Percentiles rank a stretch among this genome's conserved stretches.
These are phyloP conservation scores for Hysterium pulicare DNA, from an alignment of 2,329 filamentous ascomycete species.

Conservation along the genomic window DNA sequence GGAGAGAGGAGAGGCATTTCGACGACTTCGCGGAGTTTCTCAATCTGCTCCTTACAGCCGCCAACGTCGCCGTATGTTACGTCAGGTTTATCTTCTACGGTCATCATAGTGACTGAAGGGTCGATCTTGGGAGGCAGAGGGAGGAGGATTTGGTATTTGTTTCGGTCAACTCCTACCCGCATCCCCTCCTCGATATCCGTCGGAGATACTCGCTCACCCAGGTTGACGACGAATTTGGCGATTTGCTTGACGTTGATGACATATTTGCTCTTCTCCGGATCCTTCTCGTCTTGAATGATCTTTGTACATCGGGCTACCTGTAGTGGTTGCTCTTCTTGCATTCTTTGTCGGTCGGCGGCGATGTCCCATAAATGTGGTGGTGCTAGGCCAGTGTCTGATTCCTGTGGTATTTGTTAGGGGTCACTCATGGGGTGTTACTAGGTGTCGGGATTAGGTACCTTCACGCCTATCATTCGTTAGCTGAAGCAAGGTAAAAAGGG, in stretches of 20 bases:
- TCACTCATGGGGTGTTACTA: background rate
- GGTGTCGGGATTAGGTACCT: slow-evolving; percentile 47
- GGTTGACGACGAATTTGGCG: slow-evolving; percentile 97
- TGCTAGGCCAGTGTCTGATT: slow-evolving; percentile 97
- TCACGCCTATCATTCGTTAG: slow-evolving; percentile 51
- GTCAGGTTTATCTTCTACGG: slow-evolving; percentile 98
- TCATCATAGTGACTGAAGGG: slow-evolving; percentile 99
- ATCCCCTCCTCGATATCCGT: slow-evolving; percentile 99
- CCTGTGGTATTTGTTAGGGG: slow-evolving; percentile 50
- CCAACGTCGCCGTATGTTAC: slow-evolving; percentile 98
- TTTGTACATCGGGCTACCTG: slow-evolving; percentile 98
- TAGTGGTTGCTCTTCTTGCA: slow-evolving; percentile 96
- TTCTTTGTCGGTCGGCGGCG: slow-evolving; percentile 94
- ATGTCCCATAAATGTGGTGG: slow-evolving; percentile 99
- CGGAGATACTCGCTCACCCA: slow-evolving; percentile 92
- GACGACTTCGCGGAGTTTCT: slow-evolving; percentile 97
- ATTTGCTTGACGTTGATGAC: slow-evolving; percentile 99
- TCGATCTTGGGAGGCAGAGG: slow-evolving; percentile 98
- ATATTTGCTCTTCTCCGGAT: slow-evolving; percentile 98
- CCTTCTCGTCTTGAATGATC: slow-evolving; percentile 96
- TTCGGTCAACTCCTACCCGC: slow-evolving; percentile 95
- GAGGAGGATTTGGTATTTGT: slow-evolving; percentile 98
- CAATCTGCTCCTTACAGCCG: slow-evolving; percentile 98
- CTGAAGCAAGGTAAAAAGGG: slow-evolving; percentile 1
- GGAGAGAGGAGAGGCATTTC: slow-evolving; percentile 97